phyloP scores from a whole-genome alignment of 352 stramenopile genomes.

The Albugo candida region DNA sequence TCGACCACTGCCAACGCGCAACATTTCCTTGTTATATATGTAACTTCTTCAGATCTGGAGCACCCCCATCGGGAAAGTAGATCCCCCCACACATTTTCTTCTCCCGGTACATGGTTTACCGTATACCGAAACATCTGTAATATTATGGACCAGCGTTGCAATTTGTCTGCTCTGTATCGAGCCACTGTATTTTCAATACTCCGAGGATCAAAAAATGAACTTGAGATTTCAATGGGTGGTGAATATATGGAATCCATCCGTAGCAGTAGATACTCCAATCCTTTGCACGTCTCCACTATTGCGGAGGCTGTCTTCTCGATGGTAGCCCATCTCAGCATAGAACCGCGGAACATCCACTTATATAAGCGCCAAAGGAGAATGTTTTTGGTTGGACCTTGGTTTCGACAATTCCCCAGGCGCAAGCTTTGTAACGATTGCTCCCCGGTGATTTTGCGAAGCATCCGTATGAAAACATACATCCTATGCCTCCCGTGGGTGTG shows the following conservation, averaged over 20 bases:
- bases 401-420: not conserved
- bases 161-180: conserved; percentile 13
- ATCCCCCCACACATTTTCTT: conserved; percentile 15
- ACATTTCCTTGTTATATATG: too few relatives aligned
- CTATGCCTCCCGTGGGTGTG: conserved; percentile 1
- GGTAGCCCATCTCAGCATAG: conserved; percentile 4
- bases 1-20: too few relatives aligned
- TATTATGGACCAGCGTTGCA: conserved; percentile 9
- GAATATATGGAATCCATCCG: conserved; percentile 8
- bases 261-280: conserved; percentile 8
- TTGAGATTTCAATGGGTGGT: conserved; percentile 12
- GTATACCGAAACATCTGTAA: conserved; percentile 10
- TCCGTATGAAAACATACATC: conserved; percentile 12
- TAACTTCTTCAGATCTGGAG: too few relatives aligned
- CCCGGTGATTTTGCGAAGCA: conserved; percentile 9
- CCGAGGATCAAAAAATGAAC: conserved; percentile 12
- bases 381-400: conserved; percentile 7
- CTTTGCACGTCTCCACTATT: conserved; percentile 11
- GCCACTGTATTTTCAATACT: not conserved
- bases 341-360: conserved; percentile 7
- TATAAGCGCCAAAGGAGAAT: conserved; percentile 10
- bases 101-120: conserved; percentile 11
- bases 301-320: conserved; percentile 13
- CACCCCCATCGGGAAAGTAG: conserved; percentile 11
- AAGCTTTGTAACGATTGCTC: conserved; percentile 7